Conservation (phyloP, 1,284 basidiomycete genomes). For the Vanrija sp. region DNA sequence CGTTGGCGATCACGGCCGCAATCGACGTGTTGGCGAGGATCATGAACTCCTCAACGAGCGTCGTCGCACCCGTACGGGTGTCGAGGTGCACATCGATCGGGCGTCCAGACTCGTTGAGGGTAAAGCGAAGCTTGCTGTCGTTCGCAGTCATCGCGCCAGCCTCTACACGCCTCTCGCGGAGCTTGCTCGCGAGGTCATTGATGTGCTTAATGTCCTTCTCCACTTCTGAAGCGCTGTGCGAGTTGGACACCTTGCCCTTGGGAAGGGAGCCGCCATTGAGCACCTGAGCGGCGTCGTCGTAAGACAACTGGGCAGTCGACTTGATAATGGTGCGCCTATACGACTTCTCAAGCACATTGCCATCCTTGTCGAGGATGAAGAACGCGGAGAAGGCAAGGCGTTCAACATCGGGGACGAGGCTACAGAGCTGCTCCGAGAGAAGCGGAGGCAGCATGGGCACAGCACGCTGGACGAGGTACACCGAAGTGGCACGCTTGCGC, state of each 20-base stretch:
- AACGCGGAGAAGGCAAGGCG: conserved; percentile 83
- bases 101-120: conserved; percentile 73
- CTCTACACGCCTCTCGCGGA: conserved; percentile 71
- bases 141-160: conserved; percentile 74
- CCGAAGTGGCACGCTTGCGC: conserved; percentile 91
- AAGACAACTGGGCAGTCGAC: conserved; percentile 73
- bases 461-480: conserved; percentile 90
- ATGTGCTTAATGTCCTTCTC: conserved; percentile 73
- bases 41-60: conserved; percentile 95
- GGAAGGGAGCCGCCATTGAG: conserved; percentile 69
- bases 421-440: conserved; percentile 88
- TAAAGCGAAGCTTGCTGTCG: conserved; percentile 70
- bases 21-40: conserved; percentile 83
- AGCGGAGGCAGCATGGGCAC: conserved; percentile 95
- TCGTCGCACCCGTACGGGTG: conserved; percentile 67
- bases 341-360: conserved; percentile 77
- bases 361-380: conserved; percentile 83
- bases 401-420: conserved; percentile 79
- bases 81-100: conserved; percentile 74
- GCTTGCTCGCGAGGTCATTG: conserved; percentile 61
- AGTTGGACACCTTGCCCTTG: conserved; percentile 56
- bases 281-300: conserved; percentile 72
- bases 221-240: conserved; percentile 59
- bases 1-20: conserved; percentile 86
- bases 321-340: conserved; percentile 90